Evolutionary conservation across 768 basidiomycete species (phyloP).

Genomic region (Panaeolus cyanescens): DNA sequence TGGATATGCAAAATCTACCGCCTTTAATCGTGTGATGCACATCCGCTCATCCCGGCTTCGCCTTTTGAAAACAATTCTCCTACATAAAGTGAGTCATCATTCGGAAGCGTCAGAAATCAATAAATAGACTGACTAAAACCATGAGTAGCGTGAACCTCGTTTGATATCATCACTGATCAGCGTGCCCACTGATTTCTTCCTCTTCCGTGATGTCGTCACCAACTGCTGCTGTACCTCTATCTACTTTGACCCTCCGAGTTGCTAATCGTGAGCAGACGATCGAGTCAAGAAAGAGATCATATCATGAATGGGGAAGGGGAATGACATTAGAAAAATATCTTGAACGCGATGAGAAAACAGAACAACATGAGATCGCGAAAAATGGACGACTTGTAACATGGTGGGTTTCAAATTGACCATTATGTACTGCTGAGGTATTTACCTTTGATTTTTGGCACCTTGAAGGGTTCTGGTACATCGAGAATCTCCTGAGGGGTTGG

Average conservation of each 20-base stretch:
- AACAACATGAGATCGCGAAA: constrained; percentile 42
- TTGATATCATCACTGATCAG: too few species aligned
- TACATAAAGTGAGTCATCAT: too few species aligned
- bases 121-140: too few species aligned
- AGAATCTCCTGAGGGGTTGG: constrained; percentile 46
- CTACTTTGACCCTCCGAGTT: background rate
- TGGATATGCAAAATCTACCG: too few species aligned
- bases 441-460: background rate
- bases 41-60: too few species aligned
- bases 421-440: background rate
- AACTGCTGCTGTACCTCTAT: background rate
- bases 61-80: too few species aligned
- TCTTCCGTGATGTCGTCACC: background rate
- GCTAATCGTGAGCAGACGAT: constrained; percentile 49
- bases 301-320: constrained; percentile 43
- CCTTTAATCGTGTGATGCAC: too few species aligned
- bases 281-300: constrained; percentile 35
- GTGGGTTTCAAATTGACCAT: constrained; percentile 25
- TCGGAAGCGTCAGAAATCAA: too few species aligned
- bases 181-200: too few species aligned
- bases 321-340: constrained; percentile 48
- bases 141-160: too few species aligned
- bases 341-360: constrained; percentile 38
- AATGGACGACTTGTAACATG: constrained; percentile 53
- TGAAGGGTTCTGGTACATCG: constrained; percentile 61